Conservation (phyloP, 2,329 filamentous ascomycete species). For the Blumeria graminis region DNA sequence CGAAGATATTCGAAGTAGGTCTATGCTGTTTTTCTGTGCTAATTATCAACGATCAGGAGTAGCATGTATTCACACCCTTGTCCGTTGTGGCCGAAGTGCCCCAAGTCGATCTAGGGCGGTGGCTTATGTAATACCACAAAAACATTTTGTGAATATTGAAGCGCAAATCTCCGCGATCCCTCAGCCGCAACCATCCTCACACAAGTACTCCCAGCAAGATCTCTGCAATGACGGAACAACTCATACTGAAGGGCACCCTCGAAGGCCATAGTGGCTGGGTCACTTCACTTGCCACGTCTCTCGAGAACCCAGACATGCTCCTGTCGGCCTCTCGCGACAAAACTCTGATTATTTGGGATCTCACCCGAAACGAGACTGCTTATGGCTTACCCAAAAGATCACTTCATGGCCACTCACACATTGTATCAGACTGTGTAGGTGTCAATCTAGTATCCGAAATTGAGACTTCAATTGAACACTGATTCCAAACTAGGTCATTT, state of each 20-base stretch:
- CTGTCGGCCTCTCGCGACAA: constrained; percentile 94
- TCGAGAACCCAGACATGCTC: constrained; percentile 99
- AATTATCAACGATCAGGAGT: too few relatives aligned
- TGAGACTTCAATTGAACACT: constrained; percentile 12
- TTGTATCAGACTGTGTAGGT: constrained; percentile 99
- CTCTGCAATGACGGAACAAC: constrained; percentile 16
- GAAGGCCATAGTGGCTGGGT: constrained; percentile 99
- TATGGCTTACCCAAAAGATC: constrained; percentile 99
- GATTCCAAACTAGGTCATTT: constrained; percentile 56
- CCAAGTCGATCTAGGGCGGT: not conserved
- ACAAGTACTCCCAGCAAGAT: constrained; percentile 10
- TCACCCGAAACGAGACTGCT: constrained; percentile 92
- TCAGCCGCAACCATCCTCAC: not conserved
- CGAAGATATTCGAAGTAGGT: not conserved
- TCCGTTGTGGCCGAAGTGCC: too few relatives aligned
- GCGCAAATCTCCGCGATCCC: not conserved
- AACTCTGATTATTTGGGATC: constrained; percentile 99
- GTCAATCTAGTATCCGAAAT: constrained; percentile 6
- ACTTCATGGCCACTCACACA: constrained; percentile 97
- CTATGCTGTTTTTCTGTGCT: too few relatives aligned
- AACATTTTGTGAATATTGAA: not conserved
- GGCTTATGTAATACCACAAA: constrained; percentile 1
- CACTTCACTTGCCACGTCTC: constrained; percentile 90
- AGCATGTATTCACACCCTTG: too few relatives aligned
- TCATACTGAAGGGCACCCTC: constrained; percentile 82